Evolutionary conservation across 2,329 filamentous ascomycete genomes (phyloP).

Genomic region (Bipolaris gigantea): DNA sequence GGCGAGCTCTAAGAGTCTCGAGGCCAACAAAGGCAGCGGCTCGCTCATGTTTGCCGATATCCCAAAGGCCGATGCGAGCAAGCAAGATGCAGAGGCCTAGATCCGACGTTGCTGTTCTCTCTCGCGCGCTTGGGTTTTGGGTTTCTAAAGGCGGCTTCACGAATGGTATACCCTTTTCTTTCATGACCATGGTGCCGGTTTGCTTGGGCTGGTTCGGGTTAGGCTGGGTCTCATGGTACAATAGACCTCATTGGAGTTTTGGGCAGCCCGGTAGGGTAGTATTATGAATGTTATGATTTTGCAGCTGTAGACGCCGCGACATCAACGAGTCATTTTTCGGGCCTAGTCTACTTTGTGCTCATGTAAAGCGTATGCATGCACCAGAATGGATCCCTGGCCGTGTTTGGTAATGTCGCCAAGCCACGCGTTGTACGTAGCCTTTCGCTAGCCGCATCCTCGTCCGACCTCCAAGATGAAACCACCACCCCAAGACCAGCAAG

Average conservation of each 20-base stretch:
- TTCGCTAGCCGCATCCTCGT: conserved; percentile 13
- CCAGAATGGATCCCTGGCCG: conserved; percentile 5
- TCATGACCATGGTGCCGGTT: not conserved
- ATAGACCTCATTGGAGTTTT: conserved; percentile 2
- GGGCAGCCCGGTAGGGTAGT: conserved; percentile 1
- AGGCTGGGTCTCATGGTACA: not conserved
- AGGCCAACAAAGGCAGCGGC: conserved; percentile 37
- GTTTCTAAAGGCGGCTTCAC: not conserved
- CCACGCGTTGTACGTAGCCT: conserved; percentile 12
- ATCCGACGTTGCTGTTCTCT: not conserved
- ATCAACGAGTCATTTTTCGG: not conserved
- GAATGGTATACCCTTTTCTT: conserved; percentile 4
- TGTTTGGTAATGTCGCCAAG: conserved; percentile 27
- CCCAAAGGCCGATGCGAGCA: conserved; percentile 27
- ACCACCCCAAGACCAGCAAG: conserved; percentile 24
- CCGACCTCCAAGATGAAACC: conserved; percentile 30
- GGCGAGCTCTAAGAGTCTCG: conserved; percentile 46
- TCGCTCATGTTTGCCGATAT: conserved; percentile 45
- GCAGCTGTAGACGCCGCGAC: not conserved
- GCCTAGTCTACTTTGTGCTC: not conserved
- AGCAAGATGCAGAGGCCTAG: conserved; percentile 6
- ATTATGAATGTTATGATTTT: conserved; percentile 18
- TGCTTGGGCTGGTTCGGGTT: not conserved
- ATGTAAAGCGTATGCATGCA: conserved; percentile 2
- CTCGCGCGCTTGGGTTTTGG: not conserved